Percentiles rank a stretch among this genome's conserved stretches.
Evolutionary conservation across 2,329 filamentous ascomycete genomes (phyloP).

Genomic region (Claviceps humidiphila): DNA sequence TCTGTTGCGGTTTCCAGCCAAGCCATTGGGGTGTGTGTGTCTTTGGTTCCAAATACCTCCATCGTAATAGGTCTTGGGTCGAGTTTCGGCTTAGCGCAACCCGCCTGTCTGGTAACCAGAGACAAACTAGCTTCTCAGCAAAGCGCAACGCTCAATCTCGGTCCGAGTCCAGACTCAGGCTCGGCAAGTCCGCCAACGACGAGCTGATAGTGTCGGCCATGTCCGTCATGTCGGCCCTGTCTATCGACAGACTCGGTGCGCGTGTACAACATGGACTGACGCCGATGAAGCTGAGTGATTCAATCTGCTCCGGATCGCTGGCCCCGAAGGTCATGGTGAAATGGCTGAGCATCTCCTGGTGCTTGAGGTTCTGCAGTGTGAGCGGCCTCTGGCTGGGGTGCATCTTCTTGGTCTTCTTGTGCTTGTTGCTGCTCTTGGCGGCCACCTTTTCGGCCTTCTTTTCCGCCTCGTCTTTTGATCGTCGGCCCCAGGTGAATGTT

Average conservation of each 20-base stretch:
- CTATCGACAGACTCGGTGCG: slow-evolving; percentile 21
- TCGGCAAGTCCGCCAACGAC: slow-evolving; percentile 6
- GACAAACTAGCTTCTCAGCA: too few relatives aligned
- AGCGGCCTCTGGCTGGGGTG: slow-evolving; percentile 33
- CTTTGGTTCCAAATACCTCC: too few relatives aligned
- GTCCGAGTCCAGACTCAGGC: slow-evolving; percentile 7
- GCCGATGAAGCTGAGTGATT: slow-evolving; percentile 20
- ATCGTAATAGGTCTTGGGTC: not conserved
- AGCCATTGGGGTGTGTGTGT: too few relatives aligned
- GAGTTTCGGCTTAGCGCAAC: not conserved
- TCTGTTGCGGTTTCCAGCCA: too few relatives aligned
- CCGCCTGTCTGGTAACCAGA: not conserved
- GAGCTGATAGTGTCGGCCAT: slow-evolving; percentile 5
- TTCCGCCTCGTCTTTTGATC: slow-evolving; percentile 8
- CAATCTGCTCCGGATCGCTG: slow-evolving; percentile 19
- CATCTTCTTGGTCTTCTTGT: slow-evolving; percentile 15
- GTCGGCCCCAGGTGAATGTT: slow-evolving; percentile 18
- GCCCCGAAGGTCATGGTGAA: slow-evolving; percentile 35
- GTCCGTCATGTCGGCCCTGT: slow-evolving; percentile 13
- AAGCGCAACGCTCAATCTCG: slow-evolving; percentile 4
- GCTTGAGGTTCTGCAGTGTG: slow-evolving; percentile 30
- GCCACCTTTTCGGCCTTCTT: slow-evolving; percentile 4
- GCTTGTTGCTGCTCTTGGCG: slow-evolving; percentile 6
- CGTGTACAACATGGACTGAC: slow-evolving; percentile 34
- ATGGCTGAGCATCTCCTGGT: slow-evolving; percentile 32